A percentile compares a stretch with the other conserved stretches of the same genome.
Conservation (phyloP, 345 rosid species). For the Brassica carinata region DNA sequence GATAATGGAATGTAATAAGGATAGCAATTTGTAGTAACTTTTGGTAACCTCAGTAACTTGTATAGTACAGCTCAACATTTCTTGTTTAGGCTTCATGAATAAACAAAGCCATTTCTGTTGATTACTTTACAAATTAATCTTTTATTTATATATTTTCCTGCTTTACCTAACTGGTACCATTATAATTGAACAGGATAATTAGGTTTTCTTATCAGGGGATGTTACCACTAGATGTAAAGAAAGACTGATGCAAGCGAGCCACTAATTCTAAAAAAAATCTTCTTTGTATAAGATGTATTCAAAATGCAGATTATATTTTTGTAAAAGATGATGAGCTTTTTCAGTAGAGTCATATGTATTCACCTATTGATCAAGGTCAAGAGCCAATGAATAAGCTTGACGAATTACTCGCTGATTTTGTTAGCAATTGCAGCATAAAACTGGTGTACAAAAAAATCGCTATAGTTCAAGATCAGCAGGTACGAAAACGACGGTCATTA, state of each 20-base stretch:
- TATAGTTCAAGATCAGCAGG: not conserved
- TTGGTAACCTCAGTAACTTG: constrained; percentile 23
- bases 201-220: constrained; percentile 30
- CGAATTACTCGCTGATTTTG: not conserved
- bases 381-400: not conserved
- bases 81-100: not conserved
- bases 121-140: not conserved
- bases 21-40: constrained; percentile 14
- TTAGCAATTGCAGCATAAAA: not conserved
- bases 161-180: constrained; percentile 39
- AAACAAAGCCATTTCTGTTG: not conserved
- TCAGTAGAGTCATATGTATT: not conserved
- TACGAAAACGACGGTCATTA: not conserved
- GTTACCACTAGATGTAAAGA: constrained; percentile 32
- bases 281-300: not conserved
- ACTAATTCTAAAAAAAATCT: constrained; percentile 13
- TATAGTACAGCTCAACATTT: constrained; percentile 12
- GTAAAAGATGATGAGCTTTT: constrained; percentile 13
- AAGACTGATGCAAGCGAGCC: constrained; percentile 40
- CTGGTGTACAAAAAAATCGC: not conserved
- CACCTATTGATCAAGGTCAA: constrained; percentile 20
- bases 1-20: constrained; percentile 27
- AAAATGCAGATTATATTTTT: not conserved
- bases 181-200: constrained; percentile 27
- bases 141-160: not conserved